These are phyloP conservation scores for Westerdykella sp. DNA, from an alignment of 2,329 filamentous ascomycete species.

Conservation along the genomic window DNA sequence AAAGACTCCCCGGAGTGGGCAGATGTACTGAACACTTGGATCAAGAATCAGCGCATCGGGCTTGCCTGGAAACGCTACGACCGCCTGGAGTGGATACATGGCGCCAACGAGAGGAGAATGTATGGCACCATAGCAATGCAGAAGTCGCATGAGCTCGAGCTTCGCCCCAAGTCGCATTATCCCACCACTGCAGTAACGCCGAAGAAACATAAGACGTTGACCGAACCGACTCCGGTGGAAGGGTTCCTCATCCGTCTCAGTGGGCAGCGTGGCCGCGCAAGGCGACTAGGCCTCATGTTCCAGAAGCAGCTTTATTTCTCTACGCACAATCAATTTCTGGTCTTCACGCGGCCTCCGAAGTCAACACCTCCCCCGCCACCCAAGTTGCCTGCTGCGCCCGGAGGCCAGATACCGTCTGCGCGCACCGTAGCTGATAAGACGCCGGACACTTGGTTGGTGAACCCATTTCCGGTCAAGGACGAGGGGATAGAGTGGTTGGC, in stretches of 20 bases:
- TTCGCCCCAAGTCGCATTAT: slow-evolving; percentile 61
- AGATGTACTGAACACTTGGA: slow-evolving; percentile 55
- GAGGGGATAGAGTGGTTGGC: slow-evolving; percentile 53
- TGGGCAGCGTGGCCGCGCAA: slow-evolving; percentile 55
- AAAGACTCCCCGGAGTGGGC: slow-evolving; percentile 53
- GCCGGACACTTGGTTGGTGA: slow-evolving; percentile 56
- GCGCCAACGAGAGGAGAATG: slow-evolving; percentile 61
- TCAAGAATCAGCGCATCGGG: slow-evolving; percentile 53
- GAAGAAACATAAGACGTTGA: slow-evolving; percentile 39
- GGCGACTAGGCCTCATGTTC: slow-evolving; percentile 54
- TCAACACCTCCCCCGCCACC: slow-evolving; percentile 54
- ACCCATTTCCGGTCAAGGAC: slow-evolving; percentile 54
- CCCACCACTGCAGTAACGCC: slow-evolving; percentile 45
- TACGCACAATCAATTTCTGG: slow-evolving; percentile 56
- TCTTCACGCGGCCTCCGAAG: slow-evolving; percentile 56
- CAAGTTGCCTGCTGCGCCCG: slow-evolving; percentile 41
- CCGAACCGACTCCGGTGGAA: slow-evolving; percentile 58
- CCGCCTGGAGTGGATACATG: slow-evolving; percentile 62
- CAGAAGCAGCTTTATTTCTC: slow-evolving; percentile 62
- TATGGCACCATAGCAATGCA: slow-evolving; percentile 63
- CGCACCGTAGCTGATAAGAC: slow-evolving; percentile 51
- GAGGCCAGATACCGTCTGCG: slow-evolving; percentile 47
- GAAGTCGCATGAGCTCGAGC: slow-evolving; percentile 59
- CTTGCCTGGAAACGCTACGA: slow-evolving; percentile 66
- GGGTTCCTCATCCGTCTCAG: slow-evolving; percentile 61